Base-by-base conservation (phyloP, 2,329 filamentous ascomycete species). In the Xylariales sp. region DNA sequence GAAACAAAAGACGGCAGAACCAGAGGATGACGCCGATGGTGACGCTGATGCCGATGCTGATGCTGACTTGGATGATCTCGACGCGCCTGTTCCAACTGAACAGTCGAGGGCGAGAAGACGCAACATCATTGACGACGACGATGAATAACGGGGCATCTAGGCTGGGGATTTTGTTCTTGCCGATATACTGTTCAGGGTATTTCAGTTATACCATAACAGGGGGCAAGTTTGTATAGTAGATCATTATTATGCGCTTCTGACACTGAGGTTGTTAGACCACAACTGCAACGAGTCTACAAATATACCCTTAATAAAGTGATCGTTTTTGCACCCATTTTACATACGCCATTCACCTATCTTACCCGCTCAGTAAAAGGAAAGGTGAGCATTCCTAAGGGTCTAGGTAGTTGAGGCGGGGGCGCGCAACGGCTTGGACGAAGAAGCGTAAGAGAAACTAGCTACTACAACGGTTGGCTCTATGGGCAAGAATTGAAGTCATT, bases 111-210 rank as follows among this genome's bases (percentile, higher is more conserved):
- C 84, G 67, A 81, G 83, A 58, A 85, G 87, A 75, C 83, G 87
- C 67, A 84, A 87, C 71, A 83, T 90, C 70, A 82, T 90, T 66
- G 87, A 89, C 62, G 87, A 89, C 62, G 87, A 89, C 64, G 86
- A 88, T 32, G 79, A 81, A 36, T 74, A 70, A 50, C 59, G 70
- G 46, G 59, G 65, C 57, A 23, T 62, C 14, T 46, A 5, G 48
- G 30, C 32, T 54, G 32, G 3, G 14, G 34, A 36, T 28, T 45
- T 36, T 14, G 39, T 58, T 64, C 8, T 43, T 52, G 49, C 45
- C 41, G 36, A 39, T 48, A 16, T 48, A 9, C 3, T 43, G n/a
- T 58, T 43, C 28, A 30, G 6, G 53, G 23, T 16, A 3, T 52
- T 6, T 8, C 10, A 50, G 18, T 7, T 12, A 12, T 8, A 48